Evolutionary conservation across 139 green algal genomes (phyloP), one percentile per base, ranked within the genome.

Genomic region (Chlorella vulgaris): DNA sequence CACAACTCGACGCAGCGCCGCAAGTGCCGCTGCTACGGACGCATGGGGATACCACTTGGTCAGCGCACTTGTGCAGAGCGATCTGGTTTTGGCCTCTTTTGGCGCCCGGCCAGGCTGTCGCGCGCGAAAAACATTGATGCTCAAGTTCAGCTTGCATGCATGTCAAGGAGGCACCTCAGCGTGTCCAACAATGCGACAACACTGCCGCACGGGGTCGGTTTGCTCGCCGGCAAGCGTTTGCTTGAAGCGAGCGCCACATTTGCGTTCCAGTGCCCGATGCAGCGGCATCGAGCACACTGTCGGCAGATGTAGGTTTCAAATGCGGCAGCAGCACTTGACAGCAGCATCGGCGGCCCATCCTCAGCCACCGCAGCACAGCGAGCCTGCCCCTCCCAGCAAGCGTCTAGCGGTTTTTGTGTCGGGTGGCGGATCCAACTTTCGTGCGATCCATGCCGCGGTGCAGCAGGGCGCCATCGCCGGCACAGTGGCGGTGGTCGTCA

Each of bases 361-460:
- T 8, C 6, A n/a, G 7, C 31, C 63, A 70, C 31, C 33, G n/a
- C 63, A 40, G 5, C 31, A 47, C 29, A 70, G 33, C 63, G 63
- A 26, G 8, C 22, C 19, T 35, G 53, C 51, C 10, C 31, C 77
- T 15, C 61, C 75, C 10, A 75, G 71, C 21, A 83, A 83, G 61
- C 77, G 74, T 2, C 88, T 98, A 1, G 95, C 93, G 0, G 76
- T 98, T 1, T 98, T 98, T 84, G 94, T 97, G 1, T 97, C 93
- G 7, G 95, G 95, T 8, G 93, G 93, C n/a, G 95, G 95, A 29
- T 95, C 90, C 35, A 98, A 98, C 79, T 96, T 98, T 75, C 91
- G 90, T 40, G 91, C 92, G 28, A 95, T 98, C 15, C 94, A 98
- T 42, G 85, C 85, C 24, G 88, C 91, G 19, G 91, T 88, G 55